Base-by-base conservation (phyloP, 768 basidiomycete genomes). In the Kwoniella dendrophila region DNA sequence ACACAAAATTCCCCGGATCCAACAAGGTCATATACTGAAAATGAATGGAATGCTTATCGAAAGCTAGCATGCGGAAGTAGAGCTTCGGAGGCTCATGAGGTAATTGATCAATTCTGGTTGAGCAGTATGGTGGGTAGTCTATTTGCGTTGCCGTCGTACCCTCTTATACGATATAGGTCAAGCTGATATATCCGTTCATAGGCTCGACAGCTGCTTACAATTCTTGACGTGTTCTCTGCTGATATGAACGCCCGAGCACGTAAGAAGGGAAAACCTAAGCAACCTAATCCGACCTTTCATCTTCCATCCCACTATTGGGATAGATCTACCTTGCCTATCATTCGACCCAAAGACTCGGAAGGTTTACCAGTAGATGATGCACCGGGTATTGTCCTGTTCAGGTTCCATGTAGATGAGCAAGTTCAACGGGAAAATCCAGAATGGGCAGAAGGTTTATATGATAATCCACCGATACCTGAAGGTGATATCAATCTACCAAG, bases 41-140 rank as follows among this genome's bases (percentile, higher is more conserved):
- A 73, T n/a, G 66, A 76, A 54, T 76, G 74, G 74, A 34, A 68
- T 12, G 72, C 72, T 14, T 73, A 73, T 62, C 60, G 69, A 14
- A 66, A 66, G 43, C 41, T 62, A 14, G 63, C 66, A 2, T 54
- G 60, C 14, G 66, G 66, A 3, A 47, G 53, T 22, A 45, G 62
- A 27, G 68, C 63, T 0, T 36, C 33, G 26, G 62, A 61, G 29
- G 71, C 71, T 2, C 74, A 76, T 50, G 74, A 76, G 45, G 68
- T 73, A 16, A 58, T 72, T 12, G 74, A 76, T 57, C 52, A 60
- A 22, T 73, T 66, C 52, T 76, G 74, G 74, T 30, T 73, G 0
- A 72, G 70, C 1, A 44, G 61, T 4, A 63, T 36, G 44, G 74
- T 75, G 51, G 45, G 71, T 71, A 16, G 11, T 34, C n/a, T 18